These are phyloP conservation scores for Penicillium diatomitis DNA, from an alignment of 495 filamentous ascomycete species.

Conservation along the genomic window DNA sequence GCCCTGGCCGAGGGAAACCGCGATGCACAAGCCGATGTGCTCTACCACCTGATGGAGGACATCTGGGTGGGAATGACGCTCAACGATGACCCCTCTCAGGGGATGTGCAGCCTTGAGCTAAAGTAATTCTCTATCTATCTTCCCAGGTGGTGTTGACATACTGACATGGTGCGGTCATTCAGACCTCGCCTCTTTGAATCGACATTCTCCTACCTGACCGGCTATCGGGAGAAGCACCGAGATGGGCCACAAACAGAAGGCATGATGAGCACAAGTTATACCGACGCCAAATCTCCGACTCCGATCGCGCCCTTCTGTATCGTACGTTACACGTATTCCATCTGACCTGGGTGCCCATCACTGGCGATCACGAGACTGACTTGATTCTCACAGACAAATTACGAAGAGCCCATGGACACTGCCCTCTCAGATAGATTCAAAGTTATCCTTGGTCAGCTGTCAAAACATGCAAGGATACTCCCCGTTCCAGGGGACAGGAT, in stretches of 20 bases:
- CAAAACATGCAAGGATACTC: constrained; percentile 13
- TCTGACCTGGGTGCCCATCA: neutral
- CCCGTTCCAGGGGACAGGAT: constrained; percentile 16
- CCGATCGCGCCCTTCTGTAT: constrained; percentile 13
- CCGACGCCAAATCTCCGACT: neutral
- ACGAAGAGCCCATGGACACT: constrained; percentile 5
- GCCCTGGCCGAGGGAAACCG: constrained; percentile 1
- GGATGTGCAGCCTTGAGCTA: too few species aligned
- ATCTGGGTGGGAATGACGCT: constrained; percentile 7
- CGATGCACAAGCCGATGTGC: constrained; percentile 16
- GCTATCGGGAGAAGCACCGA: constrained; percentile 17
- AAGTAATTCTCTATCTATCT: too few species aligned
- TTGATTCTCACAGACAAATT: constrained; percentile 7
- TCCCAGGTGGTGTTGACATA: neutral
- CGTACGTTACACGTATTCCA: constrained; percentile 2
- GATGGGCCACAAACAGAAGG: constrained; percentile 16
- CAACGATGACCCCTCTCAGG: too few species aligned
- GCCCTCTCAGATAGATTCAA: constrained; percentile 20
- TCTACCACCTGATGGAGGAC: constrained; percentile 26
- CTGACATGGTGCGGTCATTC: neutral
- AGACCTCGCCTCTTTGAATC: neutral
- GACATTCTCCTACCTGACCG: constrained; percentile 8
- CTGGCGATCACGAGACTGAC: neutral
- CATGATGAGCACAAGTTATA: constrained; percentile 1
- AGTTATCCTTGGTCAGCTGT: constrained; percentile 20